Base-by-base conservation (phyloP, 371 early-diverging fungal species). In the Dipsacomyces acuminosporus region DNA sequence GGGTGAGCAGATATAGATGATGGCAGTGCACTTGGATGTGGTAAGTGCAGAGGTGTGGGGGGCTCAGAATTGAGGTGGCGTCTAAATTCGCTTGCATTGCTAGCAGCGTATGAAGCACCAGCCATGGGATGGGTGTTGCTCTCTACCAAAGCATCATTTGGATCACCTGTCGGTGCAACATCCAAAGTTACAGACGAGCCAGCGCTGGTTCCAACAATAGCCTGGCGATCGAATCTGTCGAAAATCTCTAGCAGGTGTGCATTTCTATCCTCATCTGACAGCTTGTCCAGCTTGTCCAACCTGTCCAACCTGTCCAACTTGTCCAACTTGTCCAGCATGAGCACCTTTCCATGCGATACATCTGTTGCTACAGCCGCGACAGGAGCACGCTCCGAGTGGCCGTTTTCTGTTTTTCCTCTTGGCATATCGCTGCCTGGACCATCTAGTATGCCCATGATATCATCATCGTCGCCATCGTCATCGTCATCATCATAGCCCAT, bases 281-380 rank as follows among this genome's bases (percentile, higher is more conserved):
- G n/a, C n/a, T n/a, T n/a, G n/a, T n/a, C n/a, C n/a, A n/a, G 53
- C 20, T 48, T 53, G 38, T 66, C 66, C 21, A 51, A 66, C 46
- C 34, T 41, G 15, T 52, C 62, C 30, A 66, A 66, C 36, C 56
- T n/a, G 23, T 51, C 63, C 9, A 51, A 22, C 14, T 45, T 6
- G 1, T 56, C 15, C 40, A 23, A 25, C 30, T 44, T 44, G 19
- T 48, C 56, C 1, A 44, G 47, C 8, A 40, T 47, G 35, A 44
- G 30, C 8, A 46, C 25, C 21, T 48, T 41, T 22, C 54, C 64
- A 22, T 54, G 64, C 15, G 41, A 22, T 14, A 53, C 19, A 14
- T 59, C 64, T 20, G 20, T 48, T 9, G 59, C 36, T 24, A 42
- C 19, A 0, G 51, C 41, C 11, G 33, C 36, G 8, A 36, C 30